Base-by-base conservation (phyloP, 768 basidiomycete species). In the Xerocomus spinulosus region DNA sequence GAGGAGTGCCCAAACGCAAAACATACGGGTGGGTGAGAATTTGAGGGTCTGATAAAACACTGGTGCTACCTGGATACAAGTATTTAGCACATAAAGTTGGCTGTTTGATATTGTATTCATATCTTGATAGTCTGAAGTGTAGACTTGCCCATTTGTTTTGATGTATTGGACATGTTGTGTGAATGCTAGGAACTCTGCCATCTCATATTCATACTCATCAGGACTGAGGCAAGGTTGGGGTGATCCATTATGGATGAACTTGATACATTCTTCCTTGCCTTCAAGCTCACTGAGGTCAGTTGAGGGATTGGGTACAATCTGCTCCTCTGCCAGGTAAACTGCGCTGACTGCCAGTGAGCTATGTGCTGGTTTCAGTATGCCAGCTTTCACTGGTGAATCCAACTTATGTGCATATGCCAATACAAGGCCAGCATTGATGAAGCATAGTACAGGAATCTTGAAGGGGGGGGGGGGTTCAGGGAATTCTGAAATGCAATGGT, bases 91-190 rank as follows among this genome's bases (percentile, higher is more conserved):
- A n/a, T n/a, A n/a, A n/a, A n/a, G n/a, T n/a, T n/a, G n/a, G 18
- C 26, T 4, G 17, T 10, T 18, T 4, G 5, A 20, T 18, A 8
- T 28, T 32, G 15, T 15, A 32, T 9, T 6, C 18, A 12, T 40
- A 50, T 44, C 52, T 42, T 53, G 48, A 30, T 51, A 52, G n/a
- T 55, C 47, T 0, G 47, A 48, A 9, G 52, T 45, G 17, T 44
- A 55, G 1, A 21, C 39, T 2, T 33, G 33, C 3, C 45, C 44
- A 14, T 37, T 20, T 0, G 41, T 49, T 25, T 37, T 42, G 0
- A 33, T 1, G n/a, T 51, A 51, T 23, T 55, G 53, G 1, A 55
- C 34, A 10, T 52, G 54, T 15, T 52, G 54, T 0, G 35, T 55
- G 21, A 55, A 55, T 0, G 18, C 26, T 2, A 54, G 47, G 12